Evolutionary conservation across 148 eudicot genomes (phyloP).

Genomic region (Persicaria tinctoria): DNA sequence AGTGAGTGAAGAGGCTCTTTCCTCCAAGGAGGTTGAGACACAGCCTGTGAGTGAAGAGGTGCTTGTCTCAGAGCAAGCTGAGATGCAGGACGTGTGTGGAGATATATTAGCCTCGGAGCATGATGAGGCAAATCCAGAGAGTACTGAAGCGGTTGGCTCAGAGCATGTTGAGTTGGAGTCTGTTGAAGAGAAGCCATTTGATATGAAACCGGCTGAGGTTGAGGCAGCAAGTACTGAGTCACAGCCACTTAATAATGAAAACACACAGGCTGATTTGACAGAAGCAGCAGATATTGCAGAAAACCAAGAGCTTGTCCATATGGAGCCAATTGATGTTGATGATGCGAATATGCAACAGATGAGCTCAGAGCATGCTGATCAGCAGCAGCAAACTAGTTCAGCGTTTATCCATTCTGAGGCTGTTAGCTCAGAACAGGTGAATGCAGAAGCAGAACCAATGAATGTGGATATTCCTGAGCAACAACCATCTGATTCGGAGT

Average conservation of each 20-base stretch:
- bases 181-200: not conserved
- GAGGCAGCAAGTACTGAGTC: not conserved
- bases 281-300: not conserved
- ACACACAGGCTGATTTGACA: not conserved
- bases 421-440: constrained; percentile 22
- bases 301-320: not conserved
- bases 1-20: not conserved
- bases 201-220: not conserved
- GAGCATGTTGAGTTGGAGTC: not conserved
- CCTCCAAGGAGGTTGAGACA: not conserved
- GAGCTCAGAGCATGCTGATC: not conserved
- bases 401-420: constrained; percentile 3
- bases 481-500: not conserved
- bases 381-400: not conserved
- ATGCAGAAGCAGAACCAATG: constrained; percentile 16
- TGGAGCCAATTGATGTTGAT: not conserved
- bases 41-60: not conserved
- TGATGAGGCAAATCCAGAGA: not conserved
- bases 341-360: not conserved
- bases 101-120: not conserved
- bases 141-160: not conserved
- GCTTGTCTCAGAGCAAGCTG: constrained; percentile 17
- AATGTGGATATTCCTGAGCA: constrained; percentile 7
- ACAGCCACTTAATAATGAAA: not conserved
- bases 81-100: not conserved